These are phyloP conservation scores for Pistacia integerrima DNA, from an alignment of 345 rosid genomes.

Conservation along the genomic window DNA sequence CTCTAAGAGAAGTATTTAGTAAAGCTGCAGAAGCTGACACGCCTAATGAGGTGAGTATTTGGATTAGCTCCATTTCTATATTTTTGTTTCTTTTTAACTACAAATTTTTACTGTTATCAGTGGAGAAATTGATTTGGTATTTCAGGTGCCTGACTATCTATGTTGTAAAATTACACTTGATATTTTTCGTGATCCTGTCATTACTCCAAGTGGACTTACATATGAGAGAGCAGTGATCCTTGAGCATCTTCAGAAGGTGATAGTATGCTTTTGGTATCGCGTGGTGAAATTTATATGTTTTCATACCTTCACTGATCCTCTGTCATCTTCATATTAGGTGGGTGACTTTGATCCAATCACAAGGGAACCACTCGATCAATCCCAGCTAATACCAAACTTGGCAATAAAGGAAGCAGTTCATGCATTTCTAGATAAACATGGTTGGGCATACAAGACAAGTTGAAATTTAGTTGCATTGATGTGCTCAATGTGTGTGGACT, in stretches of 20 bases:
- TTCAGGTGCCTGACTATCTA: slow-evolving; percentile 87
- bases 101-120: neutral
- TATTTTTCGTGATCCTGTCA: slow-evolving; percentile 86
- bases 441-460: slow-evolving; percentile 73
- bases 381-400: slow-evolving; percentile 69
- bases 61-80: neutral
- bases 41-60: slow-evolving; percentile 56
- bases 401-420: slow-evolving; percentile 90
- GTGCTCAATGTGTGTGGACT: neutral
- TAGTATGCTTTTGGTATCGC: neutral
- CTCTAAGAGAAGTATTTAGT: slow-evolving; percentile 57
- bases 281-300: neutral
- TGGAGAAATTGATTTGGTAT: slow-evolving; percentile 9
- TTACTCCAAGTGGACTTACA: slow-evolving; percentile 83
- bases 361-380: slow-evolving; percentile 51
- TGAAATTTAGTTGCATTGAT: slow-evolving; percentile 9
- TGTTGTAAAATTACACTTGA: slow-evolving; percentile 92
- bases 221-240: slow-evolving; percentile 90
- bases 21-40: slow-evolving; percentile 70
- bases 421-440: slow-evolving; percentile 67
- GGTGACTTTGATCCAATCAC: slow-evolving; percentile 92
- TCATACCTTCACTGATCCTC: neutral
- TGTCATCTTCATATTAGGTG: slow-evolving; percentile 43
- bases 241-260: slow-evolving; percentile 82
- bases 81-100: neutral